phyloP scores from a whole-genome alignment of 1,284 basidiomycete species.

The Tylopilus sp. region DNA sequence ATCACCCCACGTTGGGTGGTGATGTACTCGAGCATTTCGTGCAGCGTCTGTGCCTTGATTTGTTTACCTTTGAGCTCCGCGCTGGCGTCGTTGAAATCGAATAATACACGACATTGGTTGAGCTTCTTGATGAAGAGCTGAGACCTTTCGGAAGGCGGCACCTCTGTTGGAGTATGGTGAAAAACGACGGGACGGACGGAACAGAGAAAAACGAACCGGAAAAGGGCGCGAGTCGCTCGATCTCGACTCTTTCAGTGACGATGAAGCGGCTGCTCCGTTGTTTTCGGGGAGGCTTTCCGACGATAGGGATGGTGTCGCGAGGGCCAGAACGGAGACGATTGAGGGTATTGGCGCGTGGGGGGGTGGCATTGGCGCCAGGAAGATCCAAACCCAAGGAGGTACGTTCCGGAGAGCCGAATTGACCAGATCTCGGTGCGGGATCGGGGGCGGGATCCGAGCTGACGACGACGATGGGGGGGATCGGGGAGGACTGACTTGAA shows the following conservation, averaged over 20 bases:
- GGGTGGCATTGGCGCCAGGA: conserved; percentile 47
- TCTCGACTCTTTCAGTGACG: conserved; percentile 93
- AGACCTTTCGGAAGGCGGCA: conserved; percentile 83
- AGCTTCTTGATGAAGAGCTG: conserved; percentile 95
- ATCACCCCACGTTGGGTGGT: conserved; percentile 96
- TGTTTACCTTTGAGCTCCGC: conserved; percentile 96
- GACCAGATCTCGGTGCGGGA: conserved; percentile 42
- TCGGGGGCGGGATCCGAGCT: conserved; percentile 75
- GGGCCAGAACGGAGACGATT: conserved; percentile 73
- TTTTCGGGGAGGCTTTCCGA: conserved; percentile 92
- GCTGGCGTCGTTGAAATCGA: conserved; percentile 99
- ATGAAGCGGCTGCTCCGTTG: conserved; percentile 96
- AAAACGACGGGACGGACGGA: not conserved
- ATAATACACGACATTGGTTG: conserved; percentile 93
- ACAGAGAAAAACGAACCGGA: conserved; percentile 54
- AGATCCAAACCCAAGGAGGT: conserved; percentile 50
- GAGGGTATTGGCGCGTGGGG: conserved; percentile 62
- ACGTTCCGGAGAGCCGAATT: conserved; percentile 49
- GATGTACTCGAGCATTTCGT: conserved; percentile 99
- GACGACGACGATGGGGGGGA: conserved; percentile 89
- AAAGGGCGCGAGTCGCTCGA: conserved; percentile 94
- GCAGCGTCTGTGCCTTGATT: conserved; percentile 96
- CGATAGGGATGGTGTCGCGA: conserved; percentile 93
- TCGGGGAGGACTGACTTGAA: conserved; percentile 48
- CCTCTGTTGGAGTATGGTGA: conserved; percentile 59